Evolutionary conservation across 345 rosid species (phyloP).

Genomic region (Hevea brasiliensis): DNA sequence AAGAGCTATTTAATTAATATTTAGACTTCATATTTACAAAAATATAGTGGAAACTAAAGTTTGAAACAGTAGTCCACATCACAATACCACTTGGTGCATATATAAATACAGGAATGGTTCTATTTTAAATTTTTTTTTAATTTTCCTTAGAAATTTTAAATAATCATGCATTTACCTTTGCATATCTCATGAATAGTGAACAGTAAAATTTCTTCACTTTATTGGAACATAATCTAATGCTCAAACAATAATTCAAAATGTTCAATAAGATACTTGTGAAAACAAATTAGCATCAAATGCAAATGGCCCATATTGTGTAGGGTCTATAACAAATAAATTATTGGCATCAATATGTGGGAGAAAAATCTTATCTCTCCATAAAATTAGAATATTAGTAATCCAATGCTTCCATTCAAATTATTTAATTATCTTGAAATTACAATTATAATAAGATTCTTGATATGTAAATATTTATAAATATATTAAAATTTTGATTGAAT

Average conservation of each 20-base stretch:
- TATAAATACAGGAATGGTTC: neutral
- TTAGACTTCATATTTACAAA: too few species aligned
- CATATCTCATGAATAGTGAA: conserved; percentile 7
- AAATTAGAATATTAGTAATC: neutral
- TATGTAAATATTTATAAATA: too few species aligned
- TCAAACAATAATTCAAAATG: neutral
- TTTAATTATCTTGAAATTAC: too few species aligned
- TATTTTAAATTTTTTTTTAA: neutral
- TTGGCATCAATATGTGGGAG: conserved; percentile 16
- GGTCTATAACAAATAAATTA: conserved; percentile 11
- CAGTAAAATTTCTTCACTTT: neutral
- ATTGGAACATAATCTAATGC: neutral
- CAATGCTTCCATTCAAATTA: neutral
- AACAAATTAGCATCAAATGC: conserved; percentile 18
- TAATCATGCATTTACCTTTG: conserved; percentile 4
- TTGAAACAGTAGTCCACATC: too few species aligned
- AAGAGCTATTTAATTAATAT: too few species aligned
- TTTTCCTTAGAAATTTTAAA: neutral
- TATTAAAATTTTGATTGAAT: too few species aligned
- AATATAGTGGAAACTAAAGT: too few species aligned
- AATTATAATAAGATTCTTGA: too few species aligned
- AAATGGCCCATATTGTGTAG: conserved; percentile 15
- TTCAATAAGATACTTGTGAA: neutral
- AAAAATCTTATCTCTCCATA: conserved; percentile 31
- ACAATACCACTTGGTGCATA: too few species aligned